phyloP scores from a whole-genome alignment of 225 moss, liverwort and hornwort genomes.

The Rhytidiadelphus loreus region DNA sequence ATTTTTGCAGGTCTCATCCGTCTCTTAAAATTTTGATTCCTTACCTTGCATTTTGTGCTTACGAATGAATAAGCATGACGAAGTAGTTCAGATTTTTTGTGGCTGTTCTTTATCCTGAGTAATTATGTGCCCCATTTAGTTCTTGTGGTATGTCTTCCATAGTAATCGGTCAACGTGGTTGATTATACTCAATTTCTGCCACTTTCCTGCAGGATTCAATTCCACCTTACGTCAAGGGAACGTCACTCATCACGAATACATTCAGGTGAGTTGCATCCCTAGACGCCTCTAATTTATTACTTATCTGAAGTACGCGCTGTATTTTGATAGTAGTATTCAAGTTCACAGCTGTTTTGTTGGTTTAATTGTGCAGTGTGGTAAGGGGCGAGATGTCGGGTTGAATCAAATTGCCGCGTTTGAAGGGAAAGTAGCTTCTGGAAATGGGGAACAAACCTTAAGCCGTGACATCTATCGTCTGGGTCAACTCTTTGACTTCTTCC shows the following conservation, averaged over 20 bases:
- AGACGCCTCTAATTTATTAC: neutral
- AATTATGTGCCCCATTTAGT: neutral
- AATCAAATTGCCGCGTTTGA: slow-evolving; percentile 73
- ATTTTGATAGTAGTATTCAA: neutral
- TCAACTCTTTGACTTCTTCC: slow-evolving; percentile 59
- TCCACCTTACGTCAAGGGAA: slow-evolving; percentile 59
- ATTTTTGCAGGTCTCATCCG: slow-evolving; percentile 46
- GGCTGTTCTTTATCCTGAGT: neutral
- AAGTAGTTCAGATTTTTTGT: neutral
- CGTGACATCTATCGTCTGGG: slow-evolving; percentile 61
- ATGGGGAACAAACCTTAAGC: slow-evolving; percentile 61
- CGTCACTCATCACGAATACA: slow-evolving; percentile 55
- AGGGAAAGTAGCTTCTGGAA: slow-evolving; percentile 59
- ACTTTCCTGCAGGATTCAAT: slow-evolving; percentile 41
- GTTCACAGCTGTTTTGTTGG: neutral
- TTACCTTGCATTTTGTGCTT: neutral
- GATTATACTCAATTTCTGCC: neutral
- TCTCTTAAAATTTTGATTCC: neutral
- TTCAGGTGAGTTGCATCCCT: slow-evolving; percentile 26
- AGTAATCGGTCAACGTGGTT: neutral
- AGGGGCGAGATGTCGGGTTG: slow-evolving; percentile 64
- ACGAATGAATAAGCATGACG: neutral
- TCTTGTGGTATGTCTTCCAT: neutral
- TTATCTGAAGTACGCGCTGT: neutral
- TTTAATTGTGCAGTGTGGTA: slow-evolving; percentile 37